Base-by-base conservation (phyloP, 2,329 filamentous ascomycete genomes). In the Ophiostoma piceae region DNA sequence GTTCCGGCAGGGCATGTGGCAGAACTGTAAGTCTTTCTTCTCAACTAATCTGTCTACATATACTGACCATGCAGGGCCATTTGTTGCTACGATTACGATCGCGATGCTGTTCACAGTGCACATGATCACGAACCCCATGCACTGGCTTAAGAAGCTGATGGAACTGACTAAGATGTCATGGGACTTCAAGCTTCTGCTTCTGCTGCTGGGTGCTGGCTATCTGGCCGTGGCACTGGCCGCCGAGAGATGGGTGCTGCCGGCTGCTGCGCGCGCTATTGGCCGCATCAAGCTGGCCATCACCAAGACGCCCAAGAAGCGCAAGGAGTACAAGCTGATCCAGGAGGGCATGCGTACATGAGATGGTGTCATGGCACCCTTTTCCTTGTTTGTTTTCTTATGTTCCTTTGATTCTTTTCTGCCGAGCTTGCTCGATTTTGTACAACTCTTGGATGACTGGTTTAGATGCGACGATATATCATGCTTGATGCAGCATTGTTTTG, bases 241-340 rank as follows among this genome's bases (percentile, higher is more conserved):
- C 3, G 94, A 99, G 79, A 84, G 85, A 70, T 85, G 87, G 69
- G 54, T 95, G 4, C 90, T 97, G 72, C 87, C 88, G 47, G 79
- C 80, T 29, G 74, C 97, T 69, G 90, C 92, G 22, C 88, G 86
- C 72, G 79, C 83, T 66, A 81, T 97, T 69, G 92, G 92, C 1
- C 81, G 80, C 39, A 74, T 84, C 19, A 90, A 88, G 76, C 80
- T 84, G 67, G 80, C 78, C n/a, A 69, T 92, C 77, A 80, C 85
- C 74, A 78, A 85, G 67, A 84, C 83, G 76, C 80, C 82, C 62
- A 97, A 97, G 82, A 88, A 90, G 80, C 86, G 93, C 73, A 97
- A 97, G 79, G 83, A 89, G 80, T 97, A 97, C 77, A 98, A 98
- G 81, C 75, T 92, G 26, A 89, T 97, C 39, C 77, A 87, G 67